Evolutionary conservation across 495 filamentous ascomycete species (phyloP), one percentile per base, ranked within the genome.

Genomic region (Xeromyces bisporus): DNA sequence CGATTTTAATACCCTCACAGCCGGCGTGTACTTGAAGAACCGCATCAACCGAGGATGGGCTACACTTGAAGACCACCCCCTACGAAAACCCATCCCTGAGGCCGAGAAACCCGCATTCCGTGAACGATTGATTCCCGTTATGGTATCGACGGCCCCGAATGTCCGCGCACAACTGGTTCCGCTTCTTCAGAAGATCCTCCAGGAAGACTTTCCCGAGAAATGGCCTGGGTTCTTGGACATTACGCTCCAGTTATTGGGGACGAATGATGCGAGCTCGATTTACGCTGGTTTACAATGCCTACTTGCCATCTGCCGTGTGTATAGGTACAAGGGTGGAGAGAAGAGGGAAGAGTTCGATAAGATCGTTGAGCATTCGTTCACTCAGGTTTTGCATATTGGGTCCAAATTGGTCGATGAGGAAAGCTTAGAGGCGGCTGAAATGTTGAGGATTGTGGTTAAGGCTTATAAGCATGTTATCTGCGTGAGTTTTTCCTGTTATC

Each of bases 21-120:
- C 87, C 42, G 91, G 85, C 48, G 79, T 97, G 36, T 97, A 96
- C 56, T 68, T 97, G 47, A 97, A 97, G 64, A 93, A 96, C 54
- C 77, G 86, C 46, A 79, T 93, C 49, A 83, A 73, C 49, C 76
- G 85, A 45, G 84, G 80, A 33, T 97, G 89, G 89, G 64, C 75
- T 20, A 71, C 68, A 28, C 65, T 67, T 46, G 82, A 93, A 41
- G 81, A 92, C 12, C 58, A 31, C 35, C 49, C 47, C 43, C 62
- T 64, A 42, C 67, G 56, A 48, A 71, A 61, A 44, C 65, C 72
- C 28, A 89, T 97, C 51, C 66, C 79, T 34, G 87, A 94, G 43
- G 71, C 78, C 38, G 89, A 91, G 54, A 93, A 93, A 55, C 65
- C 69, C n/a, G 67, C 73, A 34, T 83, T 96, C 48, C 71, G 86